Evolutionary conservation across 371 early-diverging fungal species (phyloP), one percentile per base, ranked within the genome.

Genomic region (Syncephalastrum contaminatum): DNA sequence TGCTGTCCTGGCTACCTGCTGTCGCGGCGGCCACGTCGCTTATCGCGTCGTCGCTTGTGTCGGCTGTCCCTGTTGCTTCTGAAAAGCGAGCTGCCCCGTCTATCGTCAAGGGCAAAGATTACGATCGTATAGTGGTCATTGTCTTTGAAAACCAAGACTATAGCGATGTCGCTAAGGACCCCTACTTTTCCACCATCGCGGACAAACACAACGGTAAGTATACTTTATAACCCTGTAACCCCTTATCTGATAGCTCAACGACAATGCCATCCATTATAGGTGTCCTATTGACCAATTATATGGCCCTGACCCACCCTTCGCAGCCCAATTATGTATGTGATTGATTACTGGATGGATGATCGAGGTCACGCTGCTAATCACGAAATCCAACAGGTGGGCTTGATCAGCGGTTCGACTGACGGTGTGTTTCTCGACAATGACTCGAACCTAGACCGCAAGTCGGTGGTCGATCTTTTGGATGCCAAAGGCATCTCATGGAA

Each of bases 381-480:
- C 19, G n/a, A 20, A 21, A 13, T 48, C 19, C 16, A 48, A 56
- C 43, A 67, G 67, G 51, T 67, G 21, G 60, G 54, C 19, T 58
- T 63, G 67, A 54, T 67, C 19, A 63, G 63, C 63, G 77, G 73
- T 59, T 78, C 69, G 6, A 65, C 66, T 7, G 59, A 58, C 49
- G 73, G 65, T 16, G 67, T 72, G 0, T 14, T 54, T 30, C 21
- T 56, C 14, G 74, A 81, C 51, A 53, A 48, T 19, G 56, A 52
- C 19, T 51, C 56, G 43, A 58, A 69, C 30, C 18, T 70, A 47
- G 67, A 64, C 58, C 64, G 70, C 25, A 30, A 53, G 20, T 70
- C 58, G 53, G 55, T 88, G n/a, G 86, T 80, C 15, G 86, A 85
- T 60, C 70, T 82, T 7, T 63, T 87, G 27, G 85, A 85, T 45